phyloP scores from a whole-genome alignment of 208 protist species.

The Crithidia bombi region DNA sequence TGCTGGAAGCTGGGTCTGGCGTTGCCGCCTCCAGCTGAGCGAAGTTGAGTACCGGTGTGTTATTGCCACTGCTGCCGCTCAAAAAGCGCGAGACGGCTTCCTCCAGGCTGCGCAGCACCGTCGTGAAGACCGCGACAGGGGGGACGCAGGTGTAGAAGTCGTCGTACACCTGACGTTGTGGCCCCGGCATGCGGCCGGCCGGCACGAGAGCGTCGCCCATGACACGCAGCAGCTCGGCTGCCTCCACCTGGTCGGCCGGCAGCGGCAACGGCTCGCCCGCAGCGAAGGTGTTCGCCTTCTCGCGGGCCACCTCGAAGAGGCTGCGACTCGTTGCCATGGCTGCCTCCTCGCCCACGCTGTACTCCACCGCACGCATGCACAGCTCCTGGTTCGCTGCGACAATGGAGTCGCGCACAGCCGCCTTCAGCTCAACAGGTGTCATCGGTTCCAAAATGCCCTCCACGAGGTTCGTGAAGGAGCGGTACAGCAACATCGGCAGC shows the following conservation, averaged over 20 bases:
- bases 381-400: slow-evolving; percentile 70
- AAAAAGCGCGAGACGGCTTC: slow-evolving; percentile 72
- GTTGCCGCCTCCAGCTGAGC: slow-evolving; percentile 52
- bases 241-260: slow-evolving; percentile 61
- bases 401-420: slow-evolving; percentile 29
- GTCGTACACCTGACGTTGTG: slow-evolving; percentile 93
- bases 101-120: slow-evolving; percentile 67
- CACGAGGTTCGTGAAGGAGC: slow-evolving; percentile 31
- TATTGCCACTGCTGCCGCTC: slow-evolving; percentile 30
- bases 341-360: slow-evolving; percentile 93
- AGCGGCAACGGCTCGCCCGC: slow-evolving; percentile 37
- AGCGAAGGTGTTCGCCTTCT: slow-evolving; percentile 64
- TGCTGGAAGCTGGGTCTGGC: not conserved
- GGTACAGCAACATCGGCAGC: slow-evolving; percentile 69
- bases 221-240: slow-evolving; percentile 52
- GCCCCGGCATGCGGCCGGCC: slow-evolving; percentile 73
- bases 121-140: slow-evolving; percentile 71
- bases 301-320: slow-evolving; percentile 73
- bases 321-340: slow-evolving; percentile 58
- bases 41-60: slow-evolving; percentile 50
- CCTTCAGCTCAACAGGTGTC: slow-evolving; percentile 28
- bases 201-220: slow-evolving; percentile 94
- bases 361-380: slow-evolving; percentile 79
- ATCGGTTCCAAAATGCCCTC: slow-evolving; percentile 19
- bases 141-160: slow-evolving; percentile 92